Evolutionary conservation across 306 rosid species (phyloP), one percentile per base, ranked within the genome.

Genomic region (Cicer pinnatifidum): DNA sequence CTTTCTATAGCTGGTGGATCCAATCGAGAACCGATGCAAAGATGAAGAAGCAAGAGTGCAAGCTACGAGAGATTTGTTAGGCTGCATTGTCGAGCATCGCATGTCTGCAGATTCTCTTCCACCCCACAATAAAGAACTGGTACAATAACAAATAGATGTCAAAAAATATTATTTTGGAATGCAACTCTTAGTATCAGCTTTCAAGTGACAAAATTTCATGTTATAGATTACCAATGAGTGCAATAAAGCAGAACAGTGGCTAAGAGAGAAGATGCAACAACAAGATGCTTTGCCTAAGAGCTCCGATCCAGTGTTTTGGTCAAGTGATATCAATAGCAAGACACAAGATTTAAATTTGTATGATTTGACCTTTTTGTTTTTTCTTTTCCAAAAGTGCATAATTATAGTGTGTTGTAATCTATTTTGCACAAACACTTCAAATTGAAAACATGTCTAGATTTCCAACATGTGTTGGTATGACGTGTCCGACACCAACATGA

Each of bases 211-310:
- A 67, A 4, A 5, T 72, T 79, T 45, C 65, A 19, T 80, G 72
- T 41, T 80, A 72, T 72, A 84, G 87, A 54, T 84, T 61, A 67
- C 52, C 39, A 75, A 65, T 13, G 93, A 91, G 79, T 94, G 97
- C 88, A 71, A 77, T 62, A 89, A 84, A 80, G 91, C 89, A 46
- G 96, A 94, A 79, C 87, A 85, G 70, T 94, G 99, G 97, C 82
- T 89, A 40, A 78, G 82, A 76, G 95, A 89, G 71, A 88, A 76
- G 78, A 81, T 52, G 80, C 89, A 89, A 54, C 80, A 77, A 47
- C 99, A 94, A 81, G 91, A 89, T 57, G 72, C 84, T 5, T 23
- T 82, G 81, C 89, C 96, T 6, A 91, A 85, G 84, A 78, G 87
- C 80, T 60, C 43, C 11, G 87, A 91, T 86, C 97, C 87, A 16